Percentiles rank a stretch among this genome's conserved stretches.
Evolutionary conservation across 2,329 filamentous ascomycete species (phyloP).

Genomic region (Fusarium sp.): DNA sequence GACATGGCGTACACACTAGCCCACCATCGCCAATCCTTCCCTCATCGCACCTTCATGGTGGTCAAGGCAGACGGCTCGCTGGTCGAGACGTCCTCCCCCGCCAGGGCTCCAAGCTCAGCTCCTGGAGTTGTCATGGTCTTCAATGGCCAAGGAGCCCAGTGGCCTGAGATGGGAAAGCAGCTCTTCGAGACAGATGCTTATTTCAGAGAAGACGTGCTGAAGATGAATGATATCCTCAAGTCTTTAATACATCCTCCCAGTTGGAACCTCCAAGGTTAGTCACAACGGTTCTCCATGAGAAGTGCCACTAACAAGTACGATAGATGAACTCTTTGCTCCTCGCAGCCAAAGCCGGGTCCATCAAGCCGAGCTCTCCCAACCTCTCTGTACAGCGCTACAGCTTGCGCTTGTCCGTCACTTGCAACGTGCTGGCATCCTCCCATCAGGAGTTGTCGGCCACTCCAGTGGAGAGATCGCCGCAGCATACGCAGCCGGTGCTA

Average conservation of each 20-base stretch:
- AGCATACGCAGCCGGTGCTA: background rate
- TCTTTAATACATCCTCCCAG: background rate
- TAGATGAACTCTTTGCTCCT: background rate
- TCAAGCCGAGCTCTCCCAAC: background rate
- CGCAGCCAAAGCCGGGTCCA: background rate
- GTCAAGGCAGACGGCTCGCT: background rate
- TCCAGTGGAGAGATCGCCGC: background rate
- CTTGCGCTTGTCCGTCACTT: background rate
- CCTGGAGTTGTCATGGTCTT: background rate
- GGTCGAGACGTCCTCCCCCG: background rate
- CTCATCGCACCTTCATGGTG: background rate
- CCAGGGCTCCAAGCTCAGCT: background rate
- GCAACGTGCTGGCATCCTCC: background rate
- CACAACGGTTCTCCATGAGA: background rate
- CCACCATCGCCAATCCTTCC: background rate
- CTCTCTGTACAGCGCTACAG: background rate
- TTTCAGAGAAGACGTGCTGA: background rate
- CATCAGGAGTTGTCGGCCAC: background rate
- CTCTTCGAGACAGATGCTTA: background rate
- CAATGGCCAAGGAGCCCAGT: conserved; percentile 46
- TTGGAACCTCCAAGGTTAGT: background rate
- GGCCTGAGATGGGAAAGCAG: conserved; percentile 20
- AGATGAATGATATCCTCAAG: background rate
- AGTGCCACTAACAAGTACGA: background rate
- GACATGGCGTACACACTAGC: background rate